Evolutionary conservation across 1,139 yeast genomes (phyloP).

Genomic region (Saccharomycopsis hybrid): DNA sequence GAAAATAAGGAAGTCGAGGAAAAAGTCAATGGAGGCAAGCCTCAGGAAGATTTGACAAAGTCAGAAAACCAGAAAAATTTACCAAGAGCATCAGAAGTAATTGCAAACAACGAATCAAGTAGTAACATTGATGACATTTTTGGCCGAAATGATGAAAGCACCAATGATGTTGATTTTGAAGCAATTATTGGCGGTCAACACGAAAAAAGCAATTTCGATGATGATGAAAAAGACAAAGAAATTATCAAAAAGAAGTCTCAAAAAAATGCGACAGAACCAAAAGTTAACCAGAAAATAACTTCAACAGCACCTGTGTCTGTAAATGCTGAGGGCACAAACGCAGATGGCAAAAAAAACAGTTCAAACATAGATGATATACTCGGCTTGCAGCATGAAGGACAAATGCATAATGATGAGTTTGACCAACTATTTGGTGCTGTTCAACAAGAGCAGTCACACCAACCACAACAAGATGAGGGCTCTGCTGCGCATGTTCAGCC

Average conservation of each 20-base stretch:
- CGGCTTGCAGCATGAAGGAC: too few relatives aligned
- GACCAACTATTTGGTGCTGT: not conserved
- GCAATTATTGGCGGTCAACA: not conserved
- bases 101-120: too few relatives aligned
- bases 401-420: too few relatives aligned
- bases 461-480: not conserved
- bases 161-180: not conserved
- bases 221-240: not conserved
- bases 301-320: not conserved
- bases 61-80: too few relatives aligned
- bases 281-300: too few relatives aligned
- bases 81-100: too few relatives aligned
- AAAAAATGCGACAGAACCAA: not conserved
- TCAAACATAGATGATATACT: too few relatives aligned
- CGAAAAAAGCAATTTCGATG: not conserved
- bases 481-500: not conserved
- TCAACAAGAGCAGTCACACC: not conserved
- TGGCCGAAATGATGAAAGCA: slow-evolving; percentile 1
- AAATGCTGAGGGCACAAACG: too few relatives aligned
- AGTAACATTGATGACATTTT: not conserved
- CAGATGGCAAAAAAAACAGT: too few relatives aligned
- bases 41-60: too few relatives aligned
- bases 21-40: not conserved
- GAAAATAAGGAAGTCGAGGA: not conserved
- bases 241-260: not conserved